These are phyloP conservation scores for Ascochyta viciae-villosae DNA, from an alignment of 2,329 filamentous ascomycete genomes.

Conservation along the genomic window DNA sequence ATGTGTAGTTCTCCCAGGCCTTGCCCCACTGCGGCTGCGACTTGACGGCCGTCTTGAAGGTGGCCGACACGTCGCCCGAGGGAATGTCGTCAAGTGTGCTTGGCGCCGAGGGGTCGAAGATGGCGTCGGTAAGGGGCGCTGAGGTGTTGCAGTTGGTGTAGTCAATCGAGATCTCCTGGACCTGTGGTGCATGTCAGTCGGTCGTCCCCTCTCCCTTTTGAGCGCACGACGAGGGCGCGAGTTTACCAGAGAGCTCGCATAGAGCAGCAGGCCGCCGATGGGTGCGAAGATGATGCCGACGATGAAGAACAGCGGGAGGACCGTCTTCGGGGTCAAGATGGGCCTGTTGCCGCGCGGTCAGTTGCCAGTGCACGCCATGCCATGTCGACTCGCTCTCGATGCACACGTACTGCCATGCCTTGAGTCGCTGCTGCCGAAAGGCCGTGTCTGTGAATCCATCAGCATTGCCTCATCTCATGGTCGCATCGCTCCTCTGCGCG, in stretches of 20 bases:
- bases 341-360: slow-evolving; percentile 66
- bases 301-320: slow-evolving; percentile 87
- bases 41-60: slow-evolving; percentile 69
- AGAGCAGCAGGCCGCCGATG: slow-evolving; percentile 85
- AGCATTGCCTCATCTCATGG: slow-evolving; percentile 18
- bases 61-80: slow-evolving; percentile 64
- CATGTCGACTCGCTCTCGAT: background rate
- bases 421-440: slow-evolving; percentile 94
- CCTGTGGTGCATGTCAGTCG: slow-evolving; percentile 58
- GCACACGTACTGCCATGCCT: slow-evolving; percentile 91
- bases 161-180: slow-evolving; percentile 89
- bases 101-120: slow-evolving; percentile 20
- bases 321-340: slow-evolving; percentile 93
- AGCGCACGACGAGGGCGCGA: slow-evolving; percentile 28
- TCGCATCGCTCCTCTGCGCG: background rate
- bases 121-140: slow-evolving; percentile 54
- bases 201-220: background rate
- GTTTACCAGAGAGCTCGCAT: slow-evolving; percentile 79
- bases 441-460: slow-evolving; percentile 74
- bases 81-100: slow-evolving; percentile 61
- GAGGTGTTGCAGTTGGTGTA: slow-evolving; percentile 78
- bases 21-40: slow-evolving; percentile 44
- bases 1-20: slow-evolving; percentile 48
- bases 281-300: slow-evolving; percentile 93
- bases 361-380: slow-evolving; percentile 23